Base-by-base conservation (phyloP, 169 alveolate species). In the Eimeria maxima region DNA sequence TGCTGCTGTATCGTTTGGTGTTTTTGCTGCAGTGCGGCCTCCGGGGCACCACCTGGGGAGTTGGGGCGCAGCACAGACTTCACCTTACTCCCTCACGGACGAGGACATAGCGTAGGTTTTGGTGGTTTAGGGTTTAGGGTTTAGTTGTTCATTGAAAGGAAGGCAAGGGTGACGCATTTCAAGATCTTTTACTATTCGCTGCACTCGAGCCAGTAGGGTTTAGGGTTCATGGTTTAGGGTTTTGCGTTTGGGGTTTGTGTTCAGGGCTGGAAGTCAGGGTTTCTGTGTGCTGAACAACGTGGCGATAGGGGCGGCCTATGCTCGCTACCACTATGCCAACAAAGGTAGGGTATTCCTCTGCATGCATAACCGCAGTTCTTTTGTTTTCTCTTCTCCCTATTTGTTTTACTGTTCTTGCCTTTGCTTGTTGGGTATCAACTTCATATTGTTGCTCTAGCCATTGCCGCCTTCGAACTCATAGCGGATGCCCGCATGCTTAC, bases 41-140 rank as follows among this genome's bases (percentile, higher is more conserved):
- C 99, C 99, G 5, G 99, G 99, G 3, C 99, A 99, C 95, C 99
- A 99, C 96, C 98, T 99, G 57, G 99, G 99, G 2, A 98, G 99
- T 44, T 99, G 98, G 98, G 99, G 99, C 38, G 99, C 99, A n/a
- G 95, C 97, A 4, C 97, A 89, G 60, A 55, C 93, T 16, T 55
- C 90, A 10, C 96, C 78, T 20, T 55, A 67, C 50, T 44, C 78
- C 71, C 91, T 81, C 4, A 74, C 93, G 14, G 97, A 95, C 69
- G 95, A 89, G 87, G 97, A 90, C 38, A 71, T 78, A 13, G 95
- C 95, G 94, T 90, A 76, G 57, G 92, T 55, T 47, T 44, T 84
- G 22, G 18, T 11, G 63, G 63, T 53, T 53, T 53, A 53, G 63
- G 63, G 63, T 53, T 53, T 53, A 53, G 63, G 63, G 63, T 53